Evolutionary conservation across 75 land plant genomes (phyloP).

Genomic region (Adiantum capillusveneris): DNA sequence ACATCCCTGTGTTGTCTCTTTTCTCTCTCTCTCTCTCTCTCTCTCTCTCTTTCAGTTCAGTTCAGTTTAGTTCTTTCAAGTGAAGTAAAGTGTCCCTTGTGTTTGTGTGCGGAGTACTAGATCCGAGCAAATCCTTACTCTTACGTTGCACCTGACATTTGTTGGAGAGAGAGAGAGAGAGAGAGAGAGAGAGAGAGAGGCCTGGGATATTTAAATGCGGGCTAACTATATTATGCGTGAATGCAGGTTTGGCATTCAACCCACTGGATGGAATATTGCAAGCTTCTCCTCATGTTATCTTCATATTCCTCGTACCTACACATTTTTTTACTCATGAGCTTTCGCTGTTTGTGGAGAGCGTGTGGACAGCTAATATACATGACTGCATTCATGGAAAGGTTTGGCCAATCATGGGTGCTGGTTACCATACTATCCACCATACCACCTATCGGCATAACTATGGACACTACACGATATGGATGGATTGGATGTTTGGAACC

Average conservation of each 20-base stretch:
- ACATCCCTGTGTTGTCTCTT: too few species aligned
- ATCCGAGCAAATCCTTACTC: too few species aligned
- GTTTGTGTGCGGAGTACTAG: too few species aligned
- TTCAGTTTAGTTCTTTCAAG: too few species aligned
- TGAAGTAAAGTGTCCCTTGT: too few species aligned
- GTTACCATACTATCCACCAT: slow-evolving; percentile 90
- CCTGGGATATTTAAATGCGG: too few species aligned
- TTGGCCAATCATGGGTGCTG: slow-evolving; percentile 97
- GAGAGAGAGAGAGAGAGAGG: too few species aligned
- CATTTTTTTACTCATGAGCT: slow-evolving; percentile 70
- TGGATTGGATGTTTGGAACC: slow-evolving; percentile 94
- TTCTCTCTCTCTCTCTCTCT: too few species aligned
- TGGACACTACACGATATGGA: slow-evolving; percentile 44
- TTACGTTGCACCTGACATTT: too few species aligned
- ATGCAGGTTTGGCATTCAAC: slow-evolving; percentile 89
- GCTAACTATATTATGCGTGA: too few species aligned
- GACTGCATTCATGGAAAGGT: slow-evolving; percentile 83
- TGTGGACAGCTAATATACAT: slow-evolving; percentile 97
- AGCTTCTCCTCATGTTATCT: slow-evolving; percentile 76
- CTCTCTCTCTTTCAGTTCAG: too few species aligned
- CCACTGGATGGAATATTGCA: slow-evolving; percentile 91
- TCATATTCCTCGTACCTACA: slow-evolving; percentile 65
- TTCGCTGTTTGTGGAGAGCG: slow-evolving; percentile 60
- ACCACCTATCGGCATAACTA: slow-evolving; percentile 92
- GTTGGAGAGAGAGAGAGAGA: too few species aligned